Conservation (phyloP, 1,284 basidiomycete genomes). For the Ustilago trichophora region DNA sequence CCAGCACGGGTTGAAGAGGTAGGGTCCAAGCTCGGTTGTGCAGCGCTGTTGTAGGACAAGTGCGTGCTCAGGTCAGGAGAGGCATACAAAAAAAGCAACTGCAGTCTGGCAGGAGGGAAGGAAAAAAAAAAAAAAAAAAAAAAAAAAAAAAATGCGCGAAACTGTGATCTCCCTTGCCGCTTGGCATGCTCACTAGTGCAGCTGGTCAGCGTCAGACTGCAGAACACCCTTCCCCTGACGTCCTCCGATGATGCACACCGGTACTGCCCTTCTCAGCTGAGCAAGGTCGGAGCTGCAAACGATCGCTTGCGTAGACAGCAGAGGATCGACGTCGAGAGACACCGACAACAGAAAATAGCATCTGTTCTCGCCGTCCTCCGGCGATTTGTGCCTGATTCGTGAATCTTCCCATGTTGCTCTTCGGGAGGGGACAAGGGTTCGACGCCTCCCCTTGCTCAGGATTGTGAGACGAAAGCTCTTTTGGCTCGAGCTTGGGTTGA, state of each 20-base stretch:
- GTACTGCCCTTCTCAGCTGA: background rate
- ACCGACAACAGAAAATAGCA: conserved; percentile 19
- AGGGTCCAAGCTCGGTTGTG: conserved; percentile 6
- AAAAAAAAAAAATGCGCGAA: background rate
- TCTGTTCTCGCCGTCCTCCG: background rate
- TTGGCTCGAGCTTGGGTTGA: no score
- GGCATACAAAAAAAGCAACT: background rate
- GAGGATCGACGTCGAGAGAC: background rate
- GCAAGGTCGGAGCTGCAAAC: background rate
- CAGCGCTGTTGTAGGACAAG: background rate
- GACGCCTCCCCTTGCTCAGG: conserved; percentile 12
- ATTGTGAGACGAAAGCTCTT: conserved; percentile 3
- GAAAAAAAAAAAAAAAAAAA: background rate
- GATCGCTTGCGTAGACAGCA: background rate
- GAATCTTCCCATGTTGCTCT: background rate
- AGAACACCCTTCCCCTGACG: no score
- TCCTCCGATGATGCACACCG: no score
- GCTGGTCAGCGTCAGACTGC: background rate
- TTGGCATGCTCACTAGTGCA: conserved; percentile 20
- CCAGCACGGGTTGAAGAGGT: conserved; percentile 8
- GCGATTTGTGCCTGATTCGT: conserved; percentile 3
- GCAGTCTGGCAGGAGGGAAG: no score
- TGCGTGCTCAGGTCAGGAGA: background rate
- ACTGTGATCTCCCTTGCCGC: conserved; percentile 13
- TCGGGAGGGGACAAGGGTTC: background rate